phyloP scores from a whole-genome alignment of 2,329 filamentous ascomycete species.

The Claviceps sp. region DNA sequence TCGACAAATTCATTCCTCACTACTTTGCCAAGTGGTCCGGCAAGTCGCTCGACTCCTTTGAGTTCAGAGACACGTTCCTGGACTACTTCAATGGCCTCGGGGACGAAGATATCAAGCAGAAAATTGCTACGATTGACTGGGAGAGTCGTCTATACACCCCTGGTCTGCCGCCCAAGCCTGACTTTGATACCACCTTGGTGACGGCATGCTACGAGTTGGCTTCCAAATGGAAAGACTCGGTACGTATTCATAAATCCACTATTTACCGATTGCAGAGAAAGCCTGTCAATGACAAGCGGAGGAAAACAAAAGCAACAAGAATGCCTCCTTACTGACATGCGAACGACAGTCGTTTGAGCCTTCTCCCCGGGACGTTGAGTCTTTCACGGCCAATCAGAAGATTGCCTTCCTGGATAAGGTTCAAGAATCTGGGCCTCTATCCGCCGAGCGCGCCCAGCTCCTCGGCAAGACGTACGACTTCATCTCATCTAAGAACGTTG shows the following conservation, averaged over 20 bases:
- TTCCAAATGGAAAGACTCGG: constrained; percentile 59
- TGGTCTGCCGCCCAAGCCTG: constrained; percentile 77
- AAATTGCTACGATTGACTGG: constrained; percentile 71
- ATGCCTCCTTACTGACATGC: constrained; percentile 12
- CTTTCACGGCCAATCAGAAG: constrained; percentile 74
- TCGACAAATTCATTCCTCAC: constrained; percentile 89
- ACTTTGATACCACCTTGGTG: constrained; percentile 79
- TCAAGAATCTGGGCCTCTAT: constrained; percentile 50
- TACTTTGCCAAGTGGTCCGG: constrained; percentile 79
- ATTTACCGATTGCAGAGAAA: too few relatives aligned
- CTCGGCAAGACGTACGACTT: constrained; percentile 69
- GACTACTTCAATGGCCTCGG: constrained; percentile 61
- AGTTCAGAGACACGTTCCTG: constrained; percentile 81
- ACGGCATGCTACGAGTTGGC: constrained; percentile 76
- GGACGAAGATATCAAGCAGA: constrained; percentile 49
- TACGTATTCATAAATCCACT: constrained; percentile 17
- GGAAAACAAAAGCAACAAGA: too few relatives aligned
- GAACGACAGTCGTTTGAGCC: constrained; percentile 45
- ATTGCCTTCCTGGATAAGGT: constrained; percentile 81
- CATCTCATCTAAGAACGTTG: constrained; percentile 65
- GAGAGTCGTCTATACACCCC: constrained; percentile 79
- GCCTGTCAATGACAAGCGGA: too few relatives aligned
- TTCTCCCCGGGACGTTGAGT: constrained; percentile 50
- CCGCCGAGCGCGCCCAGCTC: constrained; percentile 48
- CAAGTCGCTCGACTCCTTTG: constrained; percentile 82